phyloP scores from a whole-genome alignment of 2,329 filamentous ascomycete species.

The Trichoderma oligosporum region DNA sequence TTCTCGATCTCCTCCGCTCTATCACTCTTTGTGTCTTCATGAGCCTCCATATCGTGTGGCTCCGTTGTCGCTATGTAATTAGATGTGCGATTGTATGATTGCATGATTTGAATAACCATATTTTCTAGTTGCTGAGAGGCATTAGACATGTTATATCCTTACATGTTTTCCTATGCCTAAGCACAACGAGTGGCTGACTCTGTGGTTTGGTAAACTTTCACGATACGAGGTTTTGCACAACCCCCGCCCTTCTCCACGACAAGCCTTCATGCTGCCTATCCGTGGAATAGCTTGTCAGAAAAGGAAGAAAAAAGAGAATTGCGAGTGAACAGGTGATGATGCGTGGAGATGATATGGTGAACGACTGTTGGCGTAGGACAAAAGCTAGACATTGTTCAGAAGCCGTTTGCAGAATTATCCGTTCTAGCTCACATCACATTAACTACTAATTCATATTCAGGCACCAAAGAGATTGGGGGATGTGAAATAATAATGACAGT shows the following conservation, averaged over 20 bases:
- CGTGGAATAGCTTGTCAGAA: too few species aligned
- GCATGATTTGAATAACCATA: too few species aligned
- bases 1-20: conserved; percentile 4
- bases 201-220: neutral
- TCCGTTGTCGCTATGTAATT: neutral
- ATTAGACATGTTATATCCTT: neutral
- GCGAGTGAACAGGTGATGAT: neutral
- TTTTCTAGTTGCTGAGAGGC: neutral
- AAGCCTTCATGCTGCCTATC: neutral
- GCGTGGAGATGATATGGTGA: neutral
- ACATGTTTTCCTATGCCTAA: neutral
- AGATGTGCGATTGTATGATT: neutral
- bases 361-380: too few species aligned
- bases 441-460: neutral
- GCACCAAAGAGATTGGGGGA: neutral
- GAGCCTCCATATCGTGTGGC: neutral
- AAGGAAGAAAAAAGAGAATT: neutral
- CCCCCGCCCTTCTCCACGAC: neutral
- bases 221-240: neutral
- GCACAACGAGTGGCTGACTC: neutral
- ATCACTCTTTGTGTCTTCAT: neutral
- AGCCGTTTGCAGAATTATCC: conserved; percentile 7
- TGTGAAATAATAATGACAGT: conserved; percentile 1
- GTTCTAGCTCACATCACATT: neutral
- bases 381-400: too few species aligned